Evolutionary conservation across 192 early-diverging fungal genomes (phyloP), one percentile per base, ranked within the genome.

Genomic region (Lobosporangium transversale): DNA sequence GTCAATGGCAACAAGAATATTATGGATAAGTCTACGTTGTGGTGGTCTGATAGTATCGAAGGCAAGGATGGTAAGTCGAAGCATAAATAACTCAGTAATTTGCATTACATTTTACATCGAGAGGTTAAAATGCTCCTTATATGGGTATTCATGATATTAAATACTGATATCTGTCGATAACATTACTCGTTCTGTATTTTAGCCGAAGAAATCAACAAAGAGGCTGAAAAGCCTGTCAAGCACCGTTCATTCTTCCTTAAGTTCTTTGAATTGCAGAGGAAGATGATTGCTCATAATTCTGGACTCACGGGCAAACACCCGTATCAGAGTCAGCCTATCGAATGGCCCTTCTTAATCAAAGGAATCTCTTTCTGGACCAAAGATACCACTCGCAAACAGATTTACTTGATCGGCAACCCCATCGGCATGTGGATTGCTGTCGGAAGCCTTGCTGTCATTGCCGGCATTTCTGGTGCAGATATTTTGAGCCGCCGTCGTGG

Each of bases 341-440:
- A 93, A 26, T 98, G 97, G 97, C 94, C 93, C 54, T 90, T 97
- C 81, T 84, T 97, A 30, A 55, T 84, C 24, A 87, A 88, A 50
- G 95, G 95, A 20, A 94, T 98, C 56, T 94, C 94, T 32, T 97
- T 97, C 80, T 97, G 97, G 89, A 94, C 95, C 27, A 87, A 87
- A 58, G 85, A 92, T 61, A 87, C 87, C 44, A 89, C 89, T 15
- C 66, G 74, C 21, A 79, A 91, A 21, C 92, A 94, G 83, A 96
- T 95, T 62, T 97, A 97, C 75, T 83, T 97, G 55, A 78, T 96
- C 12, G 95, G 96, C 23, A 97, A 98, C 81, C 89, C 94, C 15
- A 36, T 94, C n/a, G 83, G 91, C 30, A 97, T 94, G 94, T 95
- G 92, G 91, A 52, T 91, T 42, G 82, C 87, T 40, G 82, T 90